Percentiles rank a stretch among this genome's conserved stretches.
Evolutionary conservation across 2,329 filamentous ascomycete genomes (phyloP).

Genomic region (Exserohilum turcica): DNA sequence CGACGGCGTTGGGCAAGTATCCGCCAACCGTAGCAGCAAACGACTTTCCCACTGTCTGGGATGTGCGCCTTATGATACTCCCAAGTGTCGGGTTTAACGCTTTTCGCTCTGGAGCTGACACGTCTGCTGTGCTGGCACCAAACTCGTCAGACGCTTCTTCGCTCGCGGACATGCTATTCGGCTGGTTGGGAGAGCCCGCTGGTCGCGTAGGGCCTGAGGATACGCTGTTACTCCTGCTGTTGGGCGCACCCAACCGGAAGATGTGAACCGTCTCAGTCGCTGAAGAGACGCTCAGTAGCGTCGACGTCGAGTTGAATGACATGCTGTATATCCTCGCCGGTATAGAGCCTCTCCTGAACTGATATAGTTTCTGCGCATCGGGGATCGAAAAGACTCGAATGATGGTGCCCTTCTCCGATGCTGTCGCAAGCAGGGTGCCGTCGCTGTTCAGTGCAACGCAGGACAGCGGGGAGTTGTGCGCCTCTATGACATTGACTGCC

Average conservation of each 20-base stretch:
- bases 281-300: conserved; percentile 91
- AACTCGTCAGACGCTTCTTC: conserved; percentile 50
- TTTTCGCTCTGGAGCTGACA: conserved; percentile 42
- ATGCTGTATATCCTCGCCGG: conserved; percentile 97
- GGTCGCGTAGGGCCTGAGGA: conserved; percentile 34
- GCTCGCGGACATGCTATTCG: conserved; percentile 51
- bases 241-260: conserved; percentile 69
- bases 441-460: conserved; percentile 92
- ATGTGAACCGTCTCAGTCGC: conserved; percentile 97
- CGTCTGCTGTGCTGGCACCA: conserved; percentile 45
- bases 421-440: conserved; percentile 87
- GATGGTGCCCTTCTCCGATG: conserved; percentile 96
- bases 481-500: conserved; percentile 93
- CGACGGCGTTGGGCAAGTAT: conserved; percentile 90
- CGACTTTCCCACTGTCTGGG: conserved; percentile 87
- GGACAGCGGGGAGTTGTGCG: conserved; percentile 88
- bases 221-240: conserved; percentile 43
- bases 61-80: conserved; percentile 90
- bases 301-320: conserved; percentile 96
- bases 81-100: conserved; percentile 75
- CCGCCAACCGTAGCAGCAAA: conserved; percentile 88
- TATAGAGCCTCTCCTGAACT: conserved; percentile 94
- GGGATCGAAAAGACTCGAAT: conserved; percentile 95
- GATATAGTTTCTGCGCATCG: conserved; percentile 88
- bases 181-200: conserved; percentile 41